phyloP scores from a whole-genome alignment of 768 basidiomycete genomes.

The Kwoniella mangroviensis region DNA sequence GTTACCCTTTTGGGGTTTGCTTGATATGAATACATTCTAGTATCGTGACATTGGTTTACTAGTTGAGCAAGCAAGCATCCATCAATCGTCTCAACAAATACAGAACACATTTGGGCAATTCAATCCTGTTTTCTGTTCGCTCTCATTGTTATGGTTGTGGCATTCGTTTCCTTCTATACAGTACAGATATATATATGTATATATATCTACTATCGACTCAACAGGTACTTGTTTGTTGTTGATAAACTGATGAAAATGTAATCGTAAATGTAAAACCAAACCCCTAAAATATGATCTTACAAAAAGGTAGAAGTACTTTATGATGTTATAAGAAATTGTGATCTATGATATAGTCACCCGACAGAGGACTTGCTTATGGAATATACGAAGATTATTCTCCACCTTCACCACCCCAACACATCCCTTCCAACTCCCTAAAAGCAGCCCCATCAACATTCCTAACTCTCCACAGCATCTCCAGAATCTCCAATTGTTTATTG shows the following conservation, averaged over 20 bases:
- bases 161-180: neutral
- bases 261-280: neutral
- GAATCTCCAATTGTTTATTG: constrained; percentile 31
- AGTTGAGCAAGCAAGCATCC: too few species aligned
- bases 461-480: constrained; percentile 26
- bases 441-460: constrained; percentile 32
- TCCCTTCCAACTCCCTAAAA: constrained; percentile 39
- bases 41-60: too few species aligned
- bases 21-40: too few species aligned
- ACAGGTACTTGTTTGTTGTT: too few species aligned
- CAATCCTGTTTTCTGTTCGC: neutral
- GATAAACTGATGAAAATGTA: too few species aligned
- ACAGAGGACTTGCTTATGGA: too few species aligned
- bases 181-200: neutral
- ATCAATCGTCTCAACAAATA: too few species aligned
- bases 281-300: neutral
- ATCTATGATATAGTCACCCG: neutral
- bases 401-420: constrained; percentile 35
- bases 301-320: neutral
- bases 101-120: too few species aligned
- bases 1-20: neutral
- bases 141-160: too few species aligned
- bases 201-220: neutral
- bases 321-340: neutral
- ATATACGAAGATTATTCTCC: neutral